Evolutionary conservation across 2,329 filamentous ascomycete genomes (phyloP).

Genomic region (Drechmeria coniospora): DNA sequence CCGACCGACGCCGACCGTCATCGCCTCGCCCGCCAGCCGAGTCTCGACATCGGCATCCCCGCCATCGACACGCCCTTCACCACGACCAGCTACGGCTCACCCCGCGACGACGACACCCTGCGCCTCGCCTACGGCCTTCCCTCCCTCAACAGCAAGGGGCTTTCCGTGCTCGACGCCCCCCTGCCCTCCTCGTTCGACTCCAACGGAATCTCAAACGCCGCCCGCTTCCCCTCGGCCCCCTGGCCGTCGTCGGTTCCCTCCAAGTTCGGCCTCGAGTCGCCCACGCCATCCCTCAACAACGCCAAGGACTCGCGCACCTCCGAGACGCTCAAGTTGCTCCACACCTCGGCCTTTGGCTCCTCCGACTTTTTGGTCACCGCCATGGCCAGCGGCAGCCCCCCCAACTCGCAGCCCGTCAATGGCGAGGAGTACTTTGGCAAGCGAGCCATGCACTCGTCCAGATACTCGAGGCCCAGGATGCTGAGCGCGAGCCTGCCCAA

Average conservation of each 20-base stretch:
- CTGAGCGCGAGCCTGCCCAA: conserved; percentile 54
- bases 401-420: conserved; percentile 35
- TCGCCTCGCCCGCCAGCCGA: conserved; percentile 31
- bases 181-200: conserved; percentile 92
- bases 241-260: conserved; percentile 87
- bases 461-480: conserved; percentile 51
- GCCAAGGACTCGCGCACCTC: conserved; percentile 46
- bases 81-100: conserved; percentile 63
- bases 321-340: conserved; percentile 47
- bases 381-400: conserved; percentile 29
- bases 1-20: conserved; percentile 24
- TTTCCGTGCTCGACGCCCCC: conserved; percentile 89
- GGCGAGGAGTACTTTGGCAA: conserved; percentile 51
- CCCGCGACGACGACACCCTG: conserved; percentile 48
- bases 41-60: conserved; percentile 39
- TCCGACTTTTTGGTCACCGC: conserved; percentile 45
- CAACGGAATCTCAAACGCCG: conserved; percentile 84
- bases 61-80: conserved; percentile 44
- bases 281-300: conserved; percentile 55
- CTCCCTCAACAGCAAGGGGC: conserved; percentile 50
- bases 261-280: conserved; percentile 78
- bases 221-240: conserved; percentile 60
- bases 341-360: conserved; percentile 52
- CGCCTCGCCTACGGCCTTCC: conserved; percentile 62
- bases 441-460: conserved; percentile 54